phyloP scores from a whole-genome alignment of 2,329 filamentous ascomycete genomes.

The Fusarium albidum region DNA sequence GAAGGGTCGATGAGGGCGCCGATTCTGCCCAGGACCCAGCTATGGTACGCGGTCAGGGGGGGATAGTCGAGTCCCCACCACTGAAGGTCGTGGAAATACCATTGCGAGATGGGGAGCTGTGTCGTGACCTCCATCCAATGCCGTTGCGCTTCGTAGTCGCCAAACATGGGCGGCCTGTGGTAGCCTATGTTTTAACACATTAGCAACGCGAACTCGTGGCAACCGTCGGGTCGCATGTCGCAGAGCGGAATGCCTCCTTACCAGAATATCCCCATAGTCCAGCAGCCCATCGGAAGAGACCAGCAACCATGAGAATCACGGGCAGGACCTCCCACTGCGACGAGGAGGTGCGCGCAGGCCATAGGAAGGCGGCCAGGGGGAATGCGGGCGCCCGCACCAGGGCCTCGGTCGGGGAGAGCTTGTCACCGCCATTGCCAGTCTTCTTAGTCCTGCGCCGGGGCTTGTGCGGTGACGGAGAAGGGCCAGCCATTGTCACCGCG shows the following conservation, averaged over 20 bases:
- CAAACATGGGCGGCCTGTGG: slow-evolving; percentile 86
- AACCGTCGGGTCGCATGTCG: too few relatives aligned
- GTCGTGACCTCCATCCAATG: slow-evolving; percentile 99
- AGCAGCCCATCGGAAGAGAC: slow-evolving; percentile 91
- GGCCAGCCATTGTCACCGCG: slow-evolving; percentile 57
- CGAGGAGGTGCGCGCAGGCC: slow-evolving; percentile 83
- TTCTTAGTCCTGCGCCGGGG: slow-evolving; percentile 66
- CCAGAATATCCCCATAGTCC: slow-evolving; percentile 96
- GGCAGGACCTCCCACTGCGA: slow-evolving; percentile 95
- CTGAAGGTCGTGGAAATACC: slow-evolving; percentile 96
- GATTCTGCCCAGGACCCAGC: slow-evolving; percentile 91
- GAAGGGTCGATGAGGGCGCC: slow-evolving; percentile 78
- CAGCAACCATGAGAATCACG: slow-evolving; percentile 86
- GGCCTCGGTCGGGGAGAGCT: slow-evolving; percentile 49
- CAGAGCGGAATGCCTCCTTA: slow-evolving; percentile 47
- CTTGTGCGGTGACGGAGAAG: slow-evolving; percentile 66
- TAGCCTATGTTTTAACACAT: slow-evolving; percentile 64
- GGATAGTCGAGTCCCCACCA: slow-evolving; percentile 99
- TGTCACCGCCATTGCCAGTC: slow-evolving; percentile 51
- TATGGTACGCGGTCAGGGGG: slow-evolving; percentile 96
- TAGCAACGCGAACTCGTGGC: slow-evolving; percentile 22
- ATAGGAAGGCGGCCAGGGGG: slow-evolving; percentile 91
- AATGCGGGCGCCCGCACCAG: slow-evolving; percentile 75
- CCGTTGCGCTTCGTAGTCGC: slow-evolving; percentile 96
- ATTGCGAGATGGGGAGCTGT: slow-evolving; percentile 87